phyloP scores from a whole-genome alignment of 306 rosid genomes.

The Carpinus fangiana region DNA sequence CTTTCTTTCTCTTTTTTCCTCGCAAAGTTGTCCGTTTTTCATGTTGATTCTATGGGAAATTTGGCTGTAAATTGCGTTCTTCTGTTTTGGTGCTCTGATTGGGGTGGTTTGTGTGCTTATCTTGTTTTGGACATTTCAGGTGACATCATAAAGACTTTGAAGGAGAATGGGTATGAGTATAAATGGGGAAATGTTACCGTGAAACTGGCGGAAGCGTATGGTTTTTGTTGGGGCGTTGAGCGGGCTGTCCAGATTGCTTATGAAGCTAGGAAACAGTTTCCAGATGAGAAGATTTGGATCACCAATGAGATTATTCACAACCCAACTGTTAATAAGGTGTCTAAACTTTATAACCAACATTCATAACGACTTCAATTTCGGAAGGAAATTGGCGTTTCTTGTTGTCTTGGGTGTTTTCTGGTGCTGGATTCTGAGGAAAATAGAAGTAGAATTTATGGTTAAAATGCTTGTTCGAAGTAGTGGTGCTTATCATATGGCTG shows the following conservation, averaged over 20 bases:
- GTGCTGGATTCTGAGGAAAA: not conserved
- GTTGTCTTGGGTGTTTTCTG: not conserved
- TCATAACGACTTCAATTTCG: not conserved
- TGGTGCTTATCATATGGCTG: not conserved
- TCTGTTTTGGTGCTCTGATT: slow-evolving; percentile 10
- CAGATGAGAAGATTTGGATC: slow-evolving; percentile 77
- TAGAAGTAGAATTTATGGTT: not conserved
- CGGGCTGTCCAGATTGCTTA: slow-evolving; percentile 98
- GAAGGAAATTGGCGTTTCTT: not conserved
- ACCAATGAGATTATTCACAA: slow-evolving; percentile 97
- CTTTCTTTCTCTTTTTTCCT: too few species aligned
- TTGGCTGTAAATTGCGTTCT: not conserved
- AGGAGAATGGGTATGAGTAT: slow-evolving; percentile 74
- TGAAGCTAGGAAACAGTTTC: slow-evolving; percentile 95
- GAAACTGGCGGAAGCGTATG: slow-evolving; percentile 89
- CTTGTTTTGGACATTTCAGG: slow-evolving; percentile 49
- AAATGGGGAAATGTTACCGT: slow-evolving; percentile 92
- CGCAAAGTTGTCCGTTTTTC: not conserved
- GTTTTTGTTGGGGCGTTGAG: slow-evolving; percentile 98
- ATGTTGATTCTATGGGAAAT: not conserved
- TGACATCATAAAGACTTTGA: slow-evolving; percentile 77
- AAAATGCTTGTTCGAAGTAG: not conserved
- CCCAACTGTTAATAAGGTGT: slow-evolving; percentile 90
- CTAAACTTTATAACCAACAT: not conserved
- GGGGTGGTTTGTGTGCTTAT: slow-evolving; percentile 8